Evolutionary conservation across 768 basidiomycete species (phyloP), one percentile per base, ranked within the genome.

Genomic region (Auricularia heimuer): DNA sequence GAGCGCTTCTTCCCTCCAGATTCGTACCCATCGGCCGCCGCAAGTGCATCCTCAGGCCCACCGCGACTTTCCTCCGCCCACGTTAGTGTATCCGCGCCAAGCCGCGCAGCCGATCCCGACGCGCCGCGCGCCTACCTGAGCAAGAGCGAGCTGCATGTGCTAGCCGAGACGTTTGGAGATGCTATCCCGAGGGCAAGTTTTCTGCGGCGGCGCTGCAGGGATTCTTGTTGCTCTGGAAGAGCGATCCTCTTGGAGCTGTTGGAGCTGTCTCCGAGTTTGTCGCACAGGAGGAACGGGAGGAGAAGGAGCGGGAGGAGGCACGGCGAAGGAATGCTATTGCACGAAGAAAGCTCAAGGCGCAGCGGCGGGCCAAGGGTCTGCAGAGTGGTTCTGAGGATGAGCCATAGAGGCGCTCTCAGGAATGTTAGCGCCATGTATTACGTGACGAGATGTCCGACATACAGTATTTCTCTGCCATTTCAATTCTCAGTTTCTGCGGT

Each of bases 181-280:
- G 65, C 65, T 2, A 72, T 87, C 29, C 85, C 0, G 72, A 77
- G 11, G 68, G 79, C 58, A 77, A 79, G 65, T 83, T 85, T 69
- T 82, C 83, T 36, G 82, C 83, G 0, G 85, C 86, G 0, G 83
- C 86, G 64, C 75, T 88, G 2, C 85, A 87, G 69, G 83, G 84
- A 0, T 87, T 80, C 71, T 75, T 87, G 12, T 75, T 87, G 68
- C 63, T 72, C 16, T 71, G 71, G 67, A 72, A 75, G 69, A 67
- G 70, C 37, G 29, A 69, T 29, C 72, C 74, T 14, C 65, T 70
- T 60, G 68, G 68, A 37, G 73, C 73, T 29, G 70, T 73, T 2
- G 65, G 66, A 2, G 68, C 69, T 3, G 66, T 70, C 11, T 68
- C 66, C 6, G 73, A 67, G n/a, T 86, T 85, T 83, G 76, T 84